These are phyloP conservation scores for Phyllosticta paracitricarpa DNA, from an alignment of 2,329 filamentous ascomycete genomes.

Conservation along the genomic window DNA sequence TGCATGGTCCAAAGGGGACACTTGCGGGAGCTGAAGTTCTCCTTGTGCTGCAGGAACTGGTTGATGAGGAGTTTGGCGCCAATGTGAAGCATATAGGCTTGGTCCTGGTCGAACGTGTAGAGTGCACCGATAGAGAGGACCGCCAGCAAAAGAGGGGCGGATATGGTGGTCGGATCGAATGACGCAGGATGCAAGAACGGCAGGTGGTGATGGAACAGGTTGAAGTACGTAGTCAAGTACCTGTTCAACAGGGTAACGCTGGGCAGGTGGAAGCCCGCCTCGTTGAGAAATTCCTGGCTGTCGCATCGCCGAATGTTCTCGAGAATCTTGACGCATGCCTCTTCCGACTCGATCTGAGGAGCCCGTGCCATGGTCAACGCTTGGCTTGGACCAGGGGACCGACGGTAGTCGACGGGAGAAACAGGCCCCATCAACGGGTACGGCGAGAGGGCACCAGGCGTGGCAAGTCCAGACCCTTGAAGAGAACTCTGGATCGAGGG, in stretches of 20 bases:
- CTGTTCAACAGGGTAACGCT: conserved; percentile 73
- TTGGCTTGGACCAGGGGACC: conserved; percentile 59
- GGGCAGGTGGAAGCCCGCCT: conserved; percentile 74
- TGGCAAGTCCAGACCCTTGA: conserved; percentile 57
- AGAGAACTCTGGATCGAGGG: conserved; percentile 63
- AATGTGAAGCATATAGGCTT: conserved; percentile 94
- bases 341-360: conserved; percentile 73
- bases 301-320: conserved; percentile 79
- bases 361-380: conserved; percentile 56
- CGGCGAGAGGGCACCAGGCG: conserved; percentile 64
- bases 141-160: conserved; percentile 74
- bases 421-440: conserved; percentile 58
- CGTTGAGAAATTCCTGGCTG: conserved; percentile 69
- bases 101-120: conserved; percentile 94
- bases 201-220: conserved; percentile 90
- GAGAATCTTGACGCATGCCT: conserved; percentile 74
- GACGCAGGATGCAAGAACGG: conserved; percentile 91
- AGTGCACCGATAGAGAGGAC: conserved; percentile 91
- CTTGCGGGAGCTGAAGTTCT: conserved; percentile 96
- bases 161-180: conserved; percentile 70
- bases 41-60: conserved; percentile 94
- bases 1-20: conserved; percentile 99
- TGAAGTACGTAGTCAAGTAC: conserved; percentile 92
- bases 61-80: conserved; percentile 96
- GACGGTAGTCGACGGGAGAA: conserved; percentile 58